phyloP scores from a whole-genome alignment of 2,329 filamentous ascomycete genomes.

The Cephalotrichum gorgonifer region DNA sequence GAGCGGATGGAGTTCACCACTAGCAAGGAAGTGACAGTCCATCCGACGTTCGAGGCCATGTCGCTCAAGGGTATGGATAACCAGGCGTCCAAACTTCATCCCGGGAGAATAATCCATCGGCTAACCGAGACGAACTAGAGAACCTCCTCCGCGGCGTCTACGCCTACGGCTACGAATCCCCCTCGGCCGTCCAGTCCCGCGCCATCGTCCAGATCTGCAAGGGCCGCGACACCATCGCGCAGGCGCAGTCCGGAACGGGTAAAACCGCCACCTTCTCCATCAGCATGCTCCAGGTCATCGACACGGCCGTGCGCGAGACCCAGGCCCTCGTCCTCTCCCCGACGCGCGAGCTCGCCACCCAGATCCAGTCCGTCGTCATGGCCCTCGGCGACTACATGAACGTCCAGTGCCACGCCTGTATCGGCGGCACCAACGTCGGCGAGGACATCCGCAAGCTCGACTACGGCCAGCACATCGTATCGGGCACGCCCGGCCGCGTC shows the following conservation, averaged over 20 bases:
- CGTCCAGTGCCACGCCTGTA: conserved; percentile 96
- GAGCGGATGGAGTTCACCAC: conserved; percentile 98
- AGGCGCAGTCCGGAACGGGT: conserved; percentile 93
- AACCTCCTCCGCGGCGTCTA: conserved; percentile 95
- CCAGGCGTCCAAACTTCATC: too few species aligned
- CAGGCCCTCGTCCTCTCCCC: conserved; percentile 94
- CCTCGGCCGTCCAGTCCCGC: conserved; percentile 93
- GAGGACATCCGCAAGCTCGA: conserved; percentile 97
- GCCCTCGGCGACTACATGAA: conserved; percentile 99
- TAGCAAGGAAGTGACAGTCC: conserved; percentile 93
- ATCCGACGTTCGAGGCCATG: conserved; percentile 92
- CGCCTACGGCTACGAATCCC: conserved; percentile 96
- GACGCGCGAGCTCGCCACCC: conserved; percentile 90
- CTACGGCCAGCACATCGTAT: conserved; percentile 95
- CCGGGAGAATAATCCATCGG: too few species aligned
- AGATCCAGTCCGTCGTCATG: conserved; percentile 98
- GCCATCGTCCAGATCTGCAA: conserved; percentile 99
- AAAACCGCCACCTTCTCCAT: conserved; percentile 97
- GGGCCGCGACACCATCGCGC: conserved; percentile 95
- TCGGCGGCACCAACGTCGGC: conserved; percentile 94
- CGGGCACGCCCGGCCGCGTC: conserved; percentile 92
- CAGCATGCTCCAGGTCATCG: conserved; percentile 91
- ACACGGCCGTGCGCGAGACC: conserved; percentile 83
- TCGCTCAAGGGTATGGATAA: conserved; percentile 63
- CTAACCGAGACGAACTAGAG: conserved; percentile 40